Base-by-base conservation (phyloP, 2,329 filamentous ascomycete genomes). In the Parafenestella ontariensis region DNA sequence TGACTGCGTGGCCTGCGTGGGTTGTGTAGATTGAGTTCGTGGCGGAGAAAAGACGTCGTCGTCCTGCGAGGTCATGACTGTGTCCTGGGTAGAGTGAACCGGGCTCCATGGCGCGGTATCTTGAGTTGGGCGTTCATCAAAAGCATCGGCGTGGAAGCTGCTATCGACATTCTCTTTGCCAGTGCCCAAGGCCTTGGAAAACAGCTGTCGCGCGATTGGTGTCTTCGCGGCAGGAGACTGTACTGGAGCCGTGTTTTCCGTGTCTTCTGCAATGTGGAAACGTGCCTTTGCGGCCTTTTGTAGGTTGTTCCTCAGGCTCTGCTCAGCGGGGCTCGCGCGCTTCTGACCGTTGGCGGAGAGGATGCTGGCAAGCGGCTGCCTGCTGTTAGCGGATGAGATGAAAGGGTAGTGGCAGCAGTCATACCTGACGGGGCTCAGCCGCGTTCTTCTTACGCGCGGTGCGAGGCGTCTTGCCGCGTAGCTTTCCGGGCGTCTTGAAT, bases 401-500 rank as follows among this genome's bases (percentile, higher is more conserved):
- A 5, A 24, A 46, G 24, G 5, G 8, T 66, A 86, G 85, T 10
- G 86, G 80, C 65, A 85, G 79, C 17, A 21, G 9, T 78, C 86
- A 77, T 81, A 91, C 89, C 59, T 87, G 84, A 66, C 90, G 85
- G 28, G 81, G 75, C 71, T 89, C 87, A 23, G 77, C 54, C 13
- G 37, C 20, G 9, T 79, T 77, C 44, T 76, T 77, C 72, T 89
- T 92, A 51, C 87, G 85, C 29, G 80, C 80, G 17, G 90, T 92
- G 57, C 89, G 84, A 37, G 91, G 90, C 24, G 90, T 94, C 79
- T 92, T 93, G 50, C 89, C 90, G 61, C 90, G 87, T 72, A 95
- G 78, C 73, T 92, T 94, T 52, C 90, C 90, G 3, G 91, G 91
- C 33, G 91, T 95, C 73, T 98, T 99, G 81, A 98, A 97, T n/a